These are phyloP conservation scores for Berkeleyomyces rouxiae DNA, from an alignment of 2,329 filamentous ascomycete species.

Conservation along the genomic window DNA sequence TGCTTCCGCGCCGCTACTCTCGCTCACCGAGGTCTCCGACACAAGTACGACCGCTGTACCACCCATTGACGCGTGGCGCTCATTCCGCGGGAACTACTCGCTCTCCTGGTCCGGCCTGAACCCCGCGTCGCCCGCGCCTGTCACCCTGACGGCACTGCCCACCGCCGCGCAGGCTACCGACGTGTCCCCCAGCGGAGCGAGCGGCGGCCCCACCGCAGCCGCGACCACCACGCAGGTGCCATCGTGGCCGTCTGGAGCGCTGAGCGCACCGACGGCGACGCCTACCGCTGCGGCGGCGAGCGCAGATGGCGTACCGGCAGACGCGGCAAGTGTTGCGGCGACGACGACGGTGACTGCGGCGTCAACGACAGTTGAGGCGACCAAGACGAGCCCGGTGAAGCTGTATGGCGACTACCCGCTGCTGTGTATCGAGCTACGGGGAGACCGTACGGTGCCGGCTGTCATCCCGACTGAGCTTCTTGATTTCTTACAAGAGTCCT, in stretches of 20 bases:
- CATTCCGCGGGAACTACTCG: constrained; percentile 4
- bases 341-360: neutral
- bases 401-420: constrained; percentile 11
- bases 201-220: neutral
- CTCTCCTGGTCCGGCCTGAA: constrained; percentile 1
- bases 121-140: neutral
- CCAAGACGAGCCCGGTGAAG: neutral
- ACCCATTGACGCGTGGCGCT: neutral
- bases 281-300: neutral
- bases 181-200: neutral
- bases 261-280: constrained; percentile 1
- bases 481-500: constrained; percentile 5
- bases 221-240: constrained; percentile 3
- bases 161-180: neutral
- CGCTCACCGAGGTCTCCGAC: neutral
- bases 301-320: neutral
- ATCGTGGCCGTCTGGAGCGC: constrained; percentile 5
- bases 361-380: neutral
- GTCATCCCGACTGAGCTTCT: constrained; percentile 7
- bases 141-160: neutral
- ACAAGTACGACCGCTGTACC: neutral
- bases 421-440: constrained; percentile 9
- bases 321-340: neutral
- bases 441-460: neutral
- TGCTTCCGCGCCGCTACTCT: neutral